Evolutionary conservation across 139 green algal species (phyloP), one percentile per base, ranked within the genome.

Genomic region (Asterochloris sp.): DNA sequence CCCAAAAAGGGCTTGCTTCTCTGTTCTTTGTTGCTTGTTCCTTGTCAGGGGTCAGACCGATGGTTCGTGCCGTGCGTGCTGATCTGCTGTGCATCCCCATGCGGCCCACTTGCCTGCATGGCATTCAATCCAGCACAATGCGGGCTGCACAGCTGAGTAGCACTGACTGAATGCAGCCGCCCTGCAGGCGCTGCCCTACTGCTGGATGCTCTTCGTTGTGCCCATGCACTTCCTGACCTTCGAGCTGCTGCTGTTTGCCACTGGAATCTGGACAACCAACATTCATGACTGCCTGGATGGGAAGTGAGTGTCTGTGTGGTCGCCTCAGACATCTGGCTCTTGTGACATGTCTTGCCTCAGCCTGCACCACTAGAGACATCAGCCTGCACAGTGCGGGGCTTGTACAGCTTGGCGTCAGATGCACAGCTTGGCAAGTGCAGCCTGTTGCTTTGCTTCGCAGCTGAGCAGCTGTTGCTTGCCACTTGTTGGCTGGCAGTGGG

Each of bases 271-370:
- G 96, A 98, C 96, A 19, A 94, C 94, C 73, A 98, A 98, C 91
- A 99, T 99, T 85, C 96, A 99, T 87, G 96, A 99, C 90, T 92
- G 86, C 89, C 81, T 99, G 0, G 87, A 99, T 82, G 96, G 83
- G 67, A 89, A 82, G 87, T 89, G 47, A 73, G 83, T 71, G 66
- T 13, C 66, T 26, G 21, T 2, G 66, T 71, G 21, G 19, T 26
- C 10, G 66, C 66, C 8, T 71, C 66, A 71, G 21, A 8, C 66
- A 9, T 71, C 17, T 26, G 66, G 17, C 66, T 21, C 19, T 26
- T 24, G 19, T 71, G 17, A 2, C 4, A 1, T 21, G 19, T 8
- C 4, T 71, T 71, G 66, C 38, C 38, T 54, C 38, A 54, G 38
- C 38, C 38, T 6, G 2, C 38, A 71, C 21, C 19, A 71, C 4